Evolutionary conservation across 306 rosid genomes (phyloP).

Genomic region (Rubus parviflorus): DNA sequence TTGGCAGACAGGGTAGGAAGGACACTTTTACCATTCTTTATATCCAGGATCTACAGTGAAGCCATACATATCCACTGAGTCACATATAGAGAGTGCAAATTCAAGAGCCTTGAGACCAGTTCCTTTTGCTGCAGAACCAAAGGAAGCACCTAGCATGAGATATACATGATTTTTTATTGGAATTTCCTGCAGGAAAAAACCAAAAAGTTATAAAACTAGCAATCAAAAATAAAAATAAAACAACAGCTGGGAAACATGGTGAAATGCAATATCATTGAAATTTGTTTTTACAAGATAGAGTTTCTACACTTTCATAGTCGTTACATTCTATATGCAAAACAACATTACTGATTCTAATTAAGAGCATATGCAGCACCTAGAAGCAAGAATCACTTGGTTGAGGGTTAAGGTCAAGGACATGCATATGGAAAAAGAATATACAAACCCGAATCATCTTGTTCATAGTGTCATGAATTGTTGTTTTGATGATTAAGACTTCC

Average conservation of each 20-base stretch:
- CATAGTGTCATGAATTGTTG: conserved; percentile 94
- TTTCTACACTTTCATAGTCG: neutral
- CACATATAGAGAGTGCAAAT: conserved; percentile 89
- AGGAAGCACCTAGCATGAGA: conserved; percentile 94
- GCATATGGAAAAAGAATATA: conserved; percentile 18
- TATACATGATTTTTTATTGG: conserved; percentile 87
- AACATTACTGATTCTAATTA: neutral
- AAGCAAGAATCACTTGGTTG: neutral
- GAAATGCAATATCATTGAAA: neutral
- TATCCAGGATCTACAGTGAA: conserved; percentile 98
- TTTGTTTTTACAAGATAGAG: neutral
- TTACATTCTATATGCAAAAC: neutral
- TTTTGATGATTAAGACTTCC: conserved; percentile 88
- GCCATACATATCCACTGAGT: conserved; percentile 98
- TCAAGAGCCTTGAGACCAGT: conserved; percentile 99
- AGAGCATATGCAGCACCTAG: neutral
- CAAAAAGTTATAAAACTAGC: conserved; percentile 21
- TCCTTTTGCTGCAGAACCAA: conserved; percentile 99
- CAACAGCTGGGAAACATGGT: neutral
- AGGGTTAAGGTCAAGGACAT: conserved; percentile 6
- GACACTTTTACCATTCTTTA: conserved; percentile 78
- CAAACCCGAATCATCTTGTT: conserved; percentile 79
- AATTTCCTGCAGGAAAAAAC: conserved; percentile 68
- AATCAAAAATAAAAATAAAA: neutral
- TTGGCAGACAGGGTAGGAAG: conserved; percentile 9